A percentile compares a stretch with the other conserved stretches of the same genome.
phyloP scores from a whole-genome alignment of 441 rosid genomes.

The Euphorbia corollata region DNA sequence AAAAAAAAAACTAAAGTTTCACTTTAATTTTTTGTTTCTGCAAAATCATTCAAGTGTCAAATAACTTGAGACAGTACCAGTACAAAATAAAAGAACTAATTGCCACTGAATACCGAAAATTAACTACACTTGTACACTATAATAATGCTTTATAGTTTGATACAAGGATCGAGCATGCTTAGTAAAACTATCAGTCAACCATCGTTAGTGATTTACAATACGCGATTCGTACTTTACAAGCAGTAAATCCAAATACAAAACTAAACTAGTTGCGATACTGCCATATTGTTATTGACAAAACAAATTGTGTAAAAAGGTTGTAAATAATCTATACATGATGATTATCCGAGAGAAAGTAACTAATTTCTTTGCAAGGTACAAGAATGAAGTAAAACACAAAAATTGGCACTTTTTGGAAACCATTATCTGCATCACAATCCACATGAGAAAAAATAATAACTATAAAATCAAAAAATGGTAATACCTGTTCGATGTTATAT shows the following conservation, averaged over 20 bases:
- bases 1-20: not conserved
- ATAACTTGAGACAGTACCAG: not conserved
- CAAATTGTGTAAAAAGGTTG: not conserved
- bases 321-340: not conserved
- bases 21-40: not conserved
- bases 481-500: conserved; percentile 91
- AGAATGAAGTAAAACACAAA: not conserved
- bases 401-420: not conserved
- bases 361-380: not conserved
- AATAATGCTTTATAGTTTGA: not conserved
- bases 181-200: not conserved
- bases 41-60: not conserved
- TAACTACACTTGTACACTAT: not conserved
- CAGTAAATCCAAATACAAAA: not conserved
- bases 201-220: not conserved
- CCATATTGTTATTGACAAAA: not conserved
- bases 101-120: not conserved
- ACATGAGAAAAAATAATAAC: not conserved
- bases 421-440: not conserved
- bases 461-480: not conserved
- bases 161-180: not conserved
- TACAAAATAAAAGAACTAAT: not conserved
- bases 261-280: not conserved
- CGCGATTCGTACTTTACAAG: not conserved
- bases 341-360: not conserved